Base-by-base conservation (phyloP, 768 basidiomycete species). In the Pleurotus djamor region DNA sequence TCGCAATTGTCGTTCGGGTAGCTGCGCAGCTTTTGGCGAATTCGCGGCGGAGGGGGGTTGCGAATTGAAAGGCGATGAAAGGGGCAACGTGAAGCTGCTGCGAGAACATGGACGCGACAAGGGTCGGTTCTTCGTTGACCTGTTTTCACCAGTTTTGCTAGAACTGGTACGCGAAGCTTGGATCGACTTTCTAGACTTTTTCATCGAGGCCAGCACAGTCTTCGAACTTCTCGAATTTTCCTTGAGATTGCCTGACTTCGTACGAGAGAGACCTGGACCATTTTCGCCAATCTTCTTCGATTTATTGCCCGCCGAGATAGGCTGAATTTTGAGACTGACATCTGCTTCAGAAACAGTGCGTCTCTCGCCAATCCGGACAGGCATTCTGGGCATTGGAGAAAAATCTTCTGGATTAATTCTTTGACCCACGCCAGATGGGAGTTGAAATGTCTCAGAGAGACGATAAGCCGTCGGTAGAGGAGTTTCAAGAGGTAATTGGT, bases 181-280 rank as follows among this genome's bases (percentile, higher is more conserved):
- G 17, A 34, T n/a, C 16, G 12, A 32, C 33, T 56, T 56, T 16
- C 37, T 34, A 17, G 7, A 17, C 28, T 17, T 44, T 17, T 28
- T 17, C 14, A 16, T 44, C 2, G n/a, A 55, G n/a, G 38, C 17
- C 28, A 9, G 49, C 10, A 3, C n/a, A 36, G 14, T 17, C 28
- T 21, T 17, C 6, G 32, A 9, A 44, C 28, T n/a, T 0, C 16
- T 44, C 7, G 37, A 17, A n/a, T 56, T 56, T 38, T 56, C 54
- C 54, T 56, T 56, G 2, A 56, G 54, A 44, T 56, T 21, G 13
- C 54, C 54, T 12, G 41, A 56, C 10, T 32, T n/a, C 44, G 54
- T 56, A 17, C 54, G 54, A 8, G 54, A 16, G 7, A 56, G 36
- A 21, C 41, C 37, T 16, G n/a, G 14, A 28, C 14, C 34, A 13